Conservation (phyloP, 768 basidiomycete genomes). For the Suillus lakei region DNA sequence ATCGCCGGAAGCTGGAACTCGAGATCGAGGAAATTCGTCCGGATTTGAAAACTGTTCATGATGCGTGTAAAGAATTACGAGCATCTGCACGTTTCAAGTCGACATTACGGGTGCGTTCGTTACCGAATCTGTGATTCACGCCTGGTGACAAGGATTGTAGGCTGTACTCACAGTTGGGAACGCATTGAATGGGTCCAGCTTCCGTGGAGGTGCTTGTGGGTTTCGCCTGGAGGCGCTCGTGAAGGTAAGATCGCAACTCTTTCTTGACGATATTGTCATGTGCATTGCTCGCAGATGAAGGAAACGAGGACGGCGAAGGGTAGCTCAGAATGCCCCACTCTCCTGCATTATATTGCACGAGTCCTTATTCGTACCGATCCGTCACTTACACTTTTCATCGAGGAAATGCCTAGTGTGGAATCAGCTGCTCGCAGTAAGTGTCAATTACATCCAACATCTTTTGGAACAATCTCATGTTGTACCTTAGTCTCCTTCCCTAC, state of each 20-base stretch:
- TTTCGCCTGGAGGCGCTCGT: constrained; percentile 83
- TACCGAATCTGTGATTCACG: not conserved
- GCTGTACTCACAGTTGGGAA: constrained; percentile 82
- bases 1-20: constrained; percentile 78
- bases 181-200: constrained; percentile 77
- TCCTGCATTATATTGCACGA: constrained; percentile 89
- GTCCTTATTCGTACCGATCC: constrained; percentile 73
- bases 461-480: not conserved
- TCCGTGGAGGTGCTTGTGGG: constrained; percentile 82
- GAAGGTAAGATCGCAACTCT: constrained; percentile 58
- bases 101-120: constrained; percentile 61
- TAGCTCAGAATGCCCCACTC: constrained; percentile 75
- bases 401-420: constrained; percentile 82
- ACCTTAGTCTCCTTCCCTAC: constrained; percentile 74
- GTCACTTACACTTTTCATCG: constrained; percentile 68
- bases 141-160: constrained; percentile 38
- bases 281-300: constrained; percentile 57
- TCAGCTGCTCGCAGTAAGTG: constrained; percentile 76
- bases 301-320: constrained; percentile 81
- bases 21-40: constrained; percentile 85
- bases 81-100: constrained; percentile 67
- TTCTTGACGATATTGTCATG: not conserved
- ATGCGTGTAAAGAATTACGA: constrained; percentile 72
- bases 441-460: not conserved
- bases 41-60: constrained; percentile 74